Evolutionary conservation across 108 stramenopile species (phyloP).

Genomic region (Nitzschia sp.): DNA sequence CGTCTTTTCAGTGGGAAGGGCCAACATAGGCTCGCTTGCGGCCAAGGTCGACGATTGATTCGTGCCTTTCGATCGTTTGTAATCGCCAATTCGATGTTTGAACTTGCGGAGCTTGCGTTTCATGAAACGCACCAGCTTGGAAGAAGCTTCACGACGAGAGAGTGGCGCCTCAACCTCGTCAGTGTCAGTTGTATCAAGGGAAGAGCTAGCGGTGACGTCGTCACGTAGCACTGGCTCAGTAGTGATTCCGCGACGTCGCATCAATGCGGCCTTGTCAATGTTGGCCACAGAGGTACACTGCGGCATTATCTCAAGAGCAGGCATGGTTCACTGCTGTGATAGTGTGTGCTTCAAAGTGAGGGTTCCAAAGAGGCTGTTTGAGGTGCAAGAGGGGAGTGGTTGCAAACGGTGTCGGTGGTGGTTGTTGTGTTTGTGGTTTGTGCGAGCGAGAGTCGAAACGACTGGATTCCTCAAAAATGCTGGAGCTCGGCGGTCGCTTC

Average conservation of each 20-base stretch:
- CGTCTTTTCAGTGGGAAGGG: background rate
- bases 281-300: conserved; percentile 10
- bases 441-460: too few relatives aligned
- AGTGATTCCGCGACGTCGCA: background rate
- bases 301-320: conserved; percentile 16
- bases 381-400: too few relatives aligned
- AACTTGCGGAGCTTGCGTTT: background rate
- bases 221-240: background rate
- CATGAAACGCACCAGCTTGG: background rate
- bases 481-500: too few relatives aligned
- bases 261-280: background rate
- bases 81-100: background rate
- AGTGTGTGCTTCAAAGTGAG: background rate
- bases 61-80: background rate
- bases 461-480: too few relatives aligned
- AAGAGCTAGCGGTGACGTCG: background rate
- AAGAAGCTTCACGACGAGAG: background rate
- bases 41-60: background rate
- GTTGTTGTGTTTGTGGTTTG: too few relatives aligned
- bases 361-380: too few relatives aligned
- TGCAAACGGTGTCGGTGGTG: too few relatives aligned
- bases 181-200: background rate
- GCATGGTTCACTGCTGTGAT: conserved; percentile 2
- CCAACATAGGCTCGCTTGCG: background rate
- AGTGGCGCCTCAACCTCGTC: background rate